These are phyloP conservation scores for Globisporangium camurandrum DNA, from an alignment of 352 stramenopile species.

Conservation along the genomic window DNA sequence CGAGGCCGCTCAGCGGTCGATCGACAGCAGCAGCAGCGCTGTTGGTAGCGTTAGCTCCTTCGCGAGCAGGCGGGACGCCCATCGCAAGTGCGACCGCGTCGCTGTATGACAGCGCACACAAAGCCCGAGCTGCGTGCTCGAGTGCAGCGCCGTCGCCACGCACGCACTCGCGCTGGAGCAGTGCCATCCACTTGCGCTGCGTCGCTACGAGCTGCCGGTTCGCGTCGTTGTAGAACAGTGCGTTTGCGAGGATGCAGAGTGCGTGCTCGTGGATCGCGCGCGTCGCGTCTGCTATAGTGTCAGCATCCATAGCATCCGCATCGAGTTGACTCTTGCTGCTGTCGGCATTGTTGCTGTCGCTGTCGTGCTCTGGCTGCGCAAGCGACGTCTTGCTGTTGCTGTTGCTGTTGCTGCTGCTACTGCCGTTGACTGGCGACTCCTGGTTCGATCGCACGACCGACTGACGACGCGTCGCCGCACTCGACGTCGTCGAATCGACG, in stretches of 20 bases:
- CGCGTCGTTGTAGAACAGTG: conserved; percentile 87
- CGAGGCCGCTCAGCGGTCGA: conserved; percentile 24
- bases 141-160: conserved; percentile 23
- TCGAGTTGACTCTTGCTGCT: not conserved
- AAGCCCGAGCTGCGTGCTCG: conserved; percentile 65
- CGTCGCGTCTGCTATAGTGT: conserved; percentile 4
- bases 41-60: not conserved
- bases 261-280: conserved; percentile 57
- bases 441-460: not conserved
- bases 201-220: conserved; percentile 68
- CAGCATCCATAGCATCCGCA: not conserved
- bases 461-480: no score
- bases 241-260: conserved; percentile 74
- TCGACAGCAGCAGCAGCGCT: not conserved
- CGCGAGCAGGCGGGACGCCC: conserved; percentile 12
- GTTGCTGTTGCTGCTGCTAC: not conserved
- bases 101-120: conserved; percentile 80
- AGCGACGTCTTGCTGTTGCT: not conserved
- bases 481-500: conserved; percentile 10
- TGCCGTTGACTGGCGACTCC: conserved; percentile 6
- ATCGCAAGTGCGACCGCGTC: conserved; percentile 62
- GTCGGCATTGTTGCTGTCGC: not conserved
- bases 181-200: conserved; percentile 41
- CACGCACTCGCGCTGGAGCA: conserved; percentile 47
- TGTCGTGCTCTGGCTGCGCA: conserved; percentile 8